Conservation (phyloP, 768 basidiomycete genomes). For the Lyophyllum atratum region DNA sequence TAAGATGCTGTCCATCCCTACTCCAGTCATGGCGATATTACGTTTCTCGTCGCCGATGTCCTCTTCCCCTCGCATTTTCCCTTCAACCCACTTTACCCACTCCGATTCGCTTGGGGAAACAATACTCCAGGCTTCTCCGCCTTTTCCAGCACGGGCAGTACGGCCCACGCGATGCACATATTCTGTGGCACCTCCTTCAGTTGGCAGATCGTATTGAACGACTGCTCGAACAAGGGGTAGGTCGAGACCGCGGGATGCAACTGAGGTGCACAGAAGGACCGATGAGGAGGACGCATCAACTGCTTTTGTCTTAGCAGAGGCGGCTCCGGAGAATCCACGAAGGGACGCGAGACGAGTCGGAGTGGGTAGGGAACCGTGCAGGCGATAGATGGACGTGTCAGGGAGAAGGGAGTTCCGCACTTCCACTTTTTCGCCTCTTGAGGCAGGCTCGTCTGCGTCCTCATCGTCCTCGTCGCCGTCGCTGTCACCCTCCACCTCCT, state of each 20-base stretch:
- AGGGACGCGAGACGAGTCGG: conserved; percentile 79
- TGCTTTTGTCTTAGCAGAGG: conserved; percentile 27
- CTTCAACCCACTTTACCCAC: conserved; percentile 92
- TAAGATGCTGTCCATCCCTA: conserved; percentile 71
- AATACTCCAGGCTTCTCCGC: conserved; percentile 95
- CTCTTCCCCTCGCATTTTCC: conserved; percentile 67
- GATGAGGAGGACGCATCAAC: conserved; percentile 46
- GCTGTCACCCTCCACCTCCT: conserved; percentile 23
- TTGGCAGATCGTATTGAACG: conserved; percentile 95
- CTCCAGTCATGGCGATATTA: conserved; percentile 55
- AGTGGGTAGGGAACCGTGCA: conserved; percentile 92
- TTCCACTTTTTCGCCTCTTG: conserved; percentile 48
- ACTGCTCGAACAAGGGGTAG: conserved; percentile 93
- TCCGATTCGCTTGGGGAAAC: conserved; percentile 82
- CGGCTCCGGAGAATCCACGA: conserved; percentile 68
- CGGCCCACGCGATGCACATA: conserved; percentile 97
- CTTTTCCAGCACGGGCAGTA: conserved; percentile 94
- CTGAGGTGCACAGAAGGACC: conserved; percentile 92
- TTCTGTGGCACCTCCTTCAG: conserved; percentile 94
- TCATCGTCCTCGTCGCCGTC: conserved; percentile 28
- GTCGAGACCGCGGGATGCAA: conserved; percentile 98
- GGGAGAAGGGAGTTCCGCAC: conserved; percentile 79
- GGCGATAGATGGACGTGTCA: conserved; percentile 76
- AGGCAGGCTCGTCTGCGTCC: conserved; percentile 20
- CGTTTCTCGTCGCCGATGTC: conserved; percentile 30